Percentiles rank a stretch among this genome's conserved stretches.
Conservation (phyloP, 2,329 filamentous ascomycete genomes). For the Sphaerostilbella broomeana region DNA sequence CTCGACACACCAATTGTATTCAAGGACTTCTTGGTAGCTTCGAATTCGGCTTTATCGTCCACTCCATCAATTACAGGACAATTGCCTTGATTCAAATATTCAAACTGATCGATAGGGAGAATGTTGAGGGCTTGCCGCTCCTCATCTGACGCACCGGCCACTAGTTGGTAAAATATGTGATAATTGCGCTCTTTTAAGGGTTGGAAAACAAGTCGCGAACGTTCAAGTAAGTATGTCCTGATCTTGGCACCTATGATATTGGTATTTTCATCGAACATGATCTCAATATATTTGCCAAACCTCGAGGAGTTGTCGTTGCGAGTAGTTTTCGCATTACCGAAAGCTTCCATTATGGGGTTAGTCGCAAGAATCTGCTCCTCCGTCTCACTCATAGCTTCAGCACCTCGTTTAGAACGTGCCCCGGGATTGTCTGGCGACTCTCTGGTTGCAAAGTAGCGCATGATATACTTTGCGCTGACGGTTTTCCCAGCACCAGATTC, state of each 20-base stretch:
- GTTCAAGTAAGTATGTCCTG: conserved; percentile 88
- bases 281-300: conserved; percentile 99
- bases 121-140: conserved; percentile 76
- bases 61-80: conserved; percentile 88
- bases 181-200: conserved; percentile 97
- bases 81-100: conserved; percentile 93
- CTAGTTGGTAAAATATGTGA: conserved; percentile 97
- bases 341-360: conserved; percentile 99
- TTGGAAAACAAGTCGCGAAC: conserved; percentile 93
- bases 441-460: conserved; percentile 98
- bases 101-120: conserved; percentile 79
- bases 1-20: conserved; percentile 77
- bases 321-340: conserved; percentile 99
- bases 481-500: conserved; percentile 99
- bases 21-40: conserved; percentile 79
- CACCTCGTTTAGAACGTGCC: conserved; percentile 65
- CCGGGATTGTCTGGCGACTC: conserved; percentile 85
- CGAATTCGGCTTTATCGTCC: conserved; percentile 90
- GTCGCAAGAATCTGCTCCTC: conserved; percentile 98
- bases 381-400: conserved; percentile 87
- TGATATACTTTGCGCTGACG: conserved; percentile 99
- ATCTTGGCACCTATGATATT: conserved; percentile 98
- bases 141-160: conserved; percentile 81
- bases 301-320: conserved; percentile 98
- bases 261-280: conserved; percentile 93